Evolutionary conservation across 805 yeast species (phyloP), one percentile per base, ranked within the genome.

Genomic region (Candida corydali): DNA sequence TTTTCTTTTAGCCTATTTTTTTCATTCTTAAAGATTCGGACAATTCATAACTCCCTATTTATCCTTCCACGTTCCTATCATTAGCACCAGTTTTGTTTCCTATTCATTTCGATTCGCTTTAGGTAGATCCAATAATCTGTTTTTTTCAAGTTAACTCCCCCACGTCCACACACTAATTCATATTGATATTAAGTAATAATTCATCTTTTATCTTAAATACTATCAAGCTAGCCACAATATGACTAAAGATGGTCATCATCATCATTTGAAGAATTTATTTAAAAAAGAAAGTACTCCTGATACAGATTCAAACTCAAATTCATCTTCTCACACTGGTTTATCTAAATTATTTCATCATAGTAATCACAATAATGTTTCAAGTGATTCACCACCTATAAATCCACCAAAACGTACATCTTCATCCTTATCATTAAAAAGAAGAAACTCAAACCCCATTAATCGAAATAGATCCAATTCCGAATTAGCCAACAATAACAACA

Each of bases 271-370:
- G 28, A 41, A 42, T n/a, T 22, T 53, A 27, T 55, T 55, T 36
- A 52, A 39, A 35, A 51, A 43, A 31, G 57, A 54, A 7, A 15
- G 32, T 8, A 31, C 45, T 16, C 47, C 51, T 5, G 43, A 39
- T 7, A 5, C 17, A 12, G 5, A 29, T 2, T 16, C 37, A 5
- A 23, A 29, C 6, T 29, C 30, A 16, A 12, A 23, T 15, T 38
- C 39, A 14, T 35, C 39, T 3, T 47, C 52, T 15, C 46, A 42
- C 12, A 32, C 26, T 8, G 54, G 51, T 10, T 34, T 54, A 22
- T 39, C 48, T 4, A 51, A 47, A 36, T 23, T 52, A 14, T 52
- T 52, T 30, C 59, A 52, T 27, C 53, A 50, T 33, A 39, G 42
- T 32, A 36, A 44, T 3, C 37, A 39, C 8, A 33, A 17, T 20